Conservation (phyloP, 2,329 filamentous ascomycete species). For the Setomelanomma holmii region DNA sequence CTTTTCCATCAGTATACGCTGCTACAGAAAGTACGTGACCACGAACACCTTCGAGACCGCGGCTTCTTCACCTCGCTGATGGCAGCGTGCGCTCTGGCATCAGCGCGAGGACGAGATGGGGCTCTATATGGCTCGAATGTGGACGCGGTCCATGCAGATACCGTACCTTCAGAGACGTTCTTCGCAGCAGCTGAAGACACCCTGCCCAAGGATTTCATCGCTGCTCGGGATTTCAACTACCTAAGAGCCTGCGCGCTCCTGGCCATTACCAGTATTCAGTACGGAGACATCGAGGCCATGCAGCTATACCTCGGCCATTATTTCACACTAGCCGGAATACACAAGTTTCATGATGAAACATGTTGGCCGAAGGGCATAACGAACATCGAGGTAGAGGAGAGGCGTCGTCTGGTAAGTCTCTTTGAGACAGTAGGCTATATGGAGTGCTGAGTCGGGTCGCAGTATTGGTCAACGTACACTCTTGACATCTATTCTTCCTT, state of each 20-base stretch:
- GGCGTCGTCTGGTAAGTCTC: not conserved
- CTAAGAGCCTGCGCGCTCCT: conserved; percentile 58
- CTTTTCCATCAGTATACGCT: conserved; percentile 7
- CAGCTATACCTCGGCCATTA: conserved; percentile 61
- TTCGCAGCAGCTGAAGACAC: conserved; percentile 2
- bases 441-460: conserved; percentile 35
- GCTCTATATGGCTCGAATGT: conserved; percentile 1
- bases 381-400: conserved; percentile 49
- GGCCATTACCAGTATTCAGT: conserved; percentile 60
- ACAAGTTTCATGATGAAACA: conserved; percentile 61
- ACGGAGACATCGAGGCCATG: conserved; percentile 58
- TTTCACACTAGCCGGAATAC: conserved; percentile 57
- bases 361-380: conserved; percentile 59
- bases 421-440: not conserved
- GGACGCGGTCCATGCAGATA: not conserved
- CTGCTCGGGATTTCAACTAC: conserved; percentile 48
- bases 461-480: conserved; percentile 65
- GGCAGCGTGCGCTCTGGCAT: conserved; percentile 13
- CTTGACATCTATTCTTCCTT: conserved; percentile 63
- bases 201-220: conserved; percentile 7
- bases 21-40: conserved; percentile 6
- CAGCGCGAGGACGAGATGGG: conserved; percentile 11
- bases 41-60: conserved; percentile 3
- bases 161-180: not conserved
- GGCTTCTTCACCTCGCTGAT: conserved; percentile 8